Evolutionary conservation across 2,329 filamentous ascomycete species (phyloP), one percentile per base, ranked within the genome.

Genomic region (Monosporascus sp.): DNA sequence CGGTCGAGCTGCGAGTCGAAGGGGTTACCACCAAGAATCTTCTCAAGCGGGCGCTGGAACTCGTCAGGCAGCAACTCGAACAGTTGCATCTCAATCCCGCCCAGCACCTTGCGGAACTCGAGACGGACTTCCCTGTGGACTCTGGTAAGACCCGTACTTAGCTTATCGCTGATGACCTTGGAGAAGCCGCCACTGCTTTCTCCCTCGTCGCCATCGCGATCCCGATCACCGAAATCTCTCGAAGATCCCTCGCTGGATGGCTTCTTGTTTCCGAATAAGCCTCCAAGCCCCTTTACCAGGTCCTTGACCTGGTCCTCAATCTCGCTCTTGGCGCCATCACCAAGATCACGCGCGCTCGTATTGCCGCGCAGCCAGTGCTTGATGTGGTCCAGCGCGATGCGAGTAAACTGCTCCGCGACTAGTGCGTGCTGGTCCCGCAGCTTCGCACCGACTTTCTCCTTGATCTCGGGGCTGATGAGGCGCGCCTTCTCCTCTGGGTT

Each of bases 401-500:
- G 66, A 2, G 74, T 77, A 46, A 77, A 77, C 56, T 75, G 72
- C 60, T 75, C 74, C 1, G 74, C 74, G 51, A 77, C 69, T 6
- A 73, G 67, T 0, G 68, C 70, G 48, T 77, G 74, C 54, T 75
- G 73, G 56, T 72, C 63, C 18, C 68, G 65, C 18, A 77, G 65
- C 61, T 72, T 73, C 6, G 57, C 61, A 36, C 67, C 71, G 45
- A 77, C 70, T 48, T 68, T 66, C 22, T 76, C 73, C 58, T 75
- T 76, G 67, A 77, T 76, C 62, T 76, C 74, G 3, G 74, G 74
- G 41, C 67, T 74, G 51, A 77, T 76, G 47, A 69, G 52, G 5
- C 74, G 73, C 0, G 74, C 74, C 52, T 73, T 76, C 47, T 76
- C 74, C 54, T 77, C 74, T 0, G 74, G 74, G 54, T 74, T 74